phyloP scores from a whole-genome alignment of 2,329 filamentous ascomycete species.

The Aspergillus fructus region DNA sequence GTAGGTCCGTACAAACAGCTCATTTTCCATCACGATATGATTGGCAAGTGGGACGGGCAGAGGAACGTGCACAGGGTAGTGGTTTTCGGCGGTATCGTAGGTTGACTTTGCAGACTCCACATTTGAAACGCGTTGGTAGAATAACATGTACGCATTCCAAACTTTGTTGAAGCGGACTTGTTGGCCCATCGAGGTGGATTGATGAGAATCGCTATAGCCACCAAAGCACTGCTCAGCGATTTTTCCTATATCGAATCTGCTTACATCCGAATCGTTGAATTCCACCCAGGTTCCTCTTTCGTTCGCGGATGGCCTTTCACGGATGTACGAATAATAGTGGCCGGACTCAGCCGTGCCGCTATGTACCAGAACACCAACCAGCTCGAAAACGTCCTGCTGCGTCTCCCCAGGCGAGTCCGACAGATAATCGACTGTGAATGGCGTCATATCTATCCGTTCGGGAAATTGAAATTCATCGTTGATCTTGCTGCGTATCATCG shows the following conservation, averaged over 20 bases:
- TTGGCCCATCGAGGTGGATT: slow-evolving; percentile 44
- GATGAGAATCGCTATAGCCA: slow-evolving; percentile 60
- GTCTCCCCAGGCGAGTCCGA: slow-evolving; percentile 58
- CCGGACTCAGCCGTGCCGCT: slow-evolving; percentile 89
- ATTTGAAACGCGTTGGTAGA: slow-evolving; percentile 80
- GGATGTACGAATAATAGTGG: slow-evolving; percentile 95
- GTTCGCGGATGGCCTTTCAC: slow-evolving; percentile 64
- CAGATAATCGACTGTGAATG: slow-evolving; percentile 84
- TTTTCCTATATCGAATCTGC: slow-evolving; percentile 68
- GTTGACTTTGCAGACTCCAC: slow-evolving; percentile 56
- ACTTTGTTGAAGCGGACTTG: slow-evolving; percentile 61
- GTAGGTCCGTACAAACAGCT: slow-evolving; percentile 70
- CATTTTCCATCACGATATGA: slow-evolving; percentile 70
- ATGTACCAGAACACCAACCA: slow-evolving; percentile 94
- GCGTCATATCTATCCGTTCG: slow-evolving; percentile 76
- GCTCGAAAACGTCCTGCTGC: slow-evolving; percentile 77
- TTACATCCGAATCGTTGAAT: slow-evolving; percentile 89
- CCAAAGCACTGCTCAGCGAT: slow-evolving; percentile 80
- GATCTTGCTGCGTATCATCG: slow-evolving; percentile 83
- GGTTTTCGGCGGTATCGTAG: slow-evolving; percentile 46
- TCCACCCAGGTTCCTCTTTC: slow-evolving; percentile 70
- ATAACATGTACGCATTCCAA: slow-evolving; percentile 94
- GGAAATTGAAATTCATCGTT: slow-evolving; percentile 95
- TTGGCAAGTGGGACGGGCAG: slow-evolving; percentile 48
- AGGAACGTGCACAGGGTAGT: slow-evolving; percentile 50